A percentile compares a stretch with the other conserved stretches of the same genome.
These are phyloP conservation scores for Lentinula edodes DNA, from an alignment of 768 basidiomycete genomes.

Conservation along the genomic window DNA sequence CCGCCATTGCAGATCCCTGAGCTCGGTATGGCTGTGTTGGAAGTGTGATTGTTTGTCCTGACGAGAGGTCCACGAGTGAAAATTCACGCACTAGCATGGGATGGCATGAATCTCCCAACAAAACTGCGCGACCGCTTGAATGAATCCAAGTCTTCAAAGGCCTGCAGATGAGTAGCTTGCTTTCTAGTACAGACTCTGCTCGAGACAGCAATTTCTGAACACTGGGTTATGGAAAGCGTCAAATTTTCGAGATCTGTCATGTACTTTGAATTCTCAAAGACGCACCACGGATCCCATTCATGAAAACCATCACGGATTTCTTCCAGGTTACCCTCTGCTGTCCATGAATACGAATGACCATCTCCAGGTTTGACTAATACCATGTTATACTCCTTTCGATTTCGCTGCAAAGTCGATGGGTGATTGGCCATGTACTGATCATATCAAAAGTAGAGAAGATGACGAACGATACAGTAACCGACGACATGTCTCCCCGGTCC, in stretches of 20 bases:
- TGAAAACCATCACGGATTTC: conserved; percentile 43
- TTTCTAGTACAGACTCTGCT: conserved; percentile 40
- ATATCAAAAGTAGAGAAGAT: not conserved
- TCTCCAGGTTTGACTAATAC: conserved; percentile 37
- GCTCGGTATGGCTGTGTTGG: conserved; percentile 45
- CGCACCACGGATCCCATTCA: conserved; percentile 44
- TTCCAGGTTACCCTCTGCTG: conserved; percentile 31
- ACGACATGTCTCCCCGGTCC: conserved; percentile 17
- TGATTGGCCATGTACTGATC: no score
- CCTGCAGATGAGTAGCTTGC: conserved; percentile 42
- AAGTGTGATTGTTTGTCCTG: not conserved
- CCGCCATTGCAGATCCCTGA: conserved; percentile 50
- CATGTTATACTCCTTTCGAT: conserved; percentile 37
- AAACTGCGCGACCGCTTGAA: conserved; percentile 30
- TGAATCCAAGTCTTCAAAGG: conserved; percentile 49
- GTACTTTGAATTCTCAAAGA: not conserved
- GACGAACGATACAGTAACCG: conserved; percentile 12
- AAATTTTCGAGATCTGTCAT: not conserved
- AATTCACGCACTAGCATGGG: conserved; percentile 47
- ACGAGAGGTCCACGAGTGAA: not conserved
- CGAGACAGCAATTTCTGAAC: conserved; percentile 40
- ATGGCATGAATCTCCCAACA: conserved; percentile 54
- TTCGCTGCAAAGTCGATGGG: conserved; percentile 17
- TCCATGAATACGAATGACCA: conserved; percentile 39
- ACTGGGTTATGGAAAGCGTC: conserved; percentile 15